phyloP scores from a whole-genome alignment of 2,329 filamentous ascomycete genomes.

The Periconia sp. region DNA sequence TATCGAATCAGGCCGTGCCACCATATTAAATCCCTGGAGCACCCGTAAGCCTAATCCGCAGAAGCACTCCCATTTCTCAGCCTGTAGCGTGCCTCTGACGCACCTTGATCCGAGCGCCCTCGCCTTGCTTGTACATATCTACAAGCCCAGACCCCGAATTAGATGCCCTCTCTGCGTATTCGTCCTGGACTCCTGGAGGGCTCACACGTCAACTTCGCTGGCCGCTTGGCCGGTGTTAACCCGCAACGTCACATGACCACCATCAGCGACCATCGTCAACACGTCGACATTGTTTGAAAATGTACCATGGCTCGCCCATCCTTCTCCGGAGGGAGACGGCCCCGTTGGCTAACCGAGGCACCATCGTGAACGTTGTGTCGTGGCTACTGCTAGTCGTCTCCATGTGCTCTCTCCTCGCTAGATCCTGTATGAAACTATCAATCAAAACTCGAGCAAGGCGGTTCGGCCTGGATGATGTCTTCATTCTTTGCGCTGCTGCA shows the following conservation, averaged over 20 bases:
- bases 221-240: conserved; percentile 19
- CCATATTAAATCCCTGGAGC: conserved; percentile 13
- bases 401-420: conserved; percentile 21
- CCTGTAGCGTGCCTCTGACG: conserved; percentile 4
- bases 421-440: conserved; percentile 29
- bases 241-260: conserved; percentile 21
- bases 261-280: not conserved
- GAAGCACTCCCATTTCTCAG: conserved; percentile 12
- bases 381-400: conserved; percentile 28
- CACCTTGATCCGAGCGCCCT: conserved; percentile 14
- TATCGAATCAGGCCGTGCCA: conserved; percentile 7
- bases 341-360: conserved; percentile 14
- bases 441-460: conserved; percentile 16
- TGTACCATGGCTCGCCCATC: conserved; percentile 13
- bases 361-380: conserved; percentile 24
- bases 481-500: conserved; percentile 30
- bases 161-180: not conserved
- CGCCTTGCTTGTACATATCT: conserved; percentile 8
- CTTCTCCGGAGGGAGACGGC: conserved; percentile 11
- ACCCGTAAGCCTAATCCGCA: conserved; percentile 19
- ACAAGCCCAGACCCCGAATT: conserved; percentile 16
- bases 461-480: conserved; percentile 25
- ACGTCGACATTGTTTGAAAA: conserved; percentile 12
- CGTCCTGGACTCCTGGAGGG: conserved; percentile 9
- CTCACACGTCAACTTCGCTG: conserved; percentile 17